Conservation (phyloP, 2,329 filamentous ascomycete species). For the Monilinia aucupariae region DNA sequence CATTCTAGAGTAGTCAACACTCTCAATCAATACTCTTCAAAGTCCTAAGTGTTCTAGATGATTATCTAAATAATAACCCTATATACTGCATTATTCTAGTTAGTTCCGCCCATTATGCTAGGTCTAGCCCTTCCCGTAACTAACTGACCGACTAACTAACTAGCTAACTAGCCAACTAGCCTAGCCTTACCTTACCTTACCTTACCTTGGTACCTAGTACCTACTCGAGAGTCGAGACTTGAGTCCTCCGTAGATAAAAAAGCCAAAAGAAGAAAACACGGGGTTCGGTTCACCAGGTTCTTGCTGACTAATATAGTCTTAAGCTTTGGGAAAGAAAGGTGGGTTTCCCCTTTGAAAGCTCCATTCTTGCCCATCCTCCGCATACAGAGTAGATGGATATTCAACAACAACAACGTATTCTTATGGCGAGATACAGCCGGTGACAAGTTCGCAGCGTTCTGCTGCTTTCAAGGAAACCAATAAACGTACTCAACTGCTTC, state of each 20-base stretch:
- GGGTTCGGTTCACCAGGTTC: too few relatives aligned
- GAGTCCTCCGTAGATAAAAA: too few relatives aligned
- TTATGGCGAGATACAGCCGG: constrained; percentile 30
- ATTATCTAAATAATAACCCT: background rate
- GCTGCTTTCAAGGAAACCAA: constrained; percentile 24
- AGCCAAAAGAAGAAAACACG: background rate
- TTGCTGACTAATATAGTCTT: constrained; percentile 11
- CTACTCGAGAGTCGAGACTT: too few relatives aligned
- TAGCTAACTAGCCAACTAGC: too few relatives aligned
- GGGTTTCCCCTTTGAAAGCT: constrained; percentile 9
- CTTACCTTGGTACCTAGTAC: too few relatives aligned
- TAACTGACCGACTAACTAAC: too few relatives aligned
- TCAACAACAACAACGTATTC: constrained; percentile 17
- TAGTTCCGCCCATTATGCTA: background rate
- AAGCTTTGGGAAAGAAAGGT: background rate
- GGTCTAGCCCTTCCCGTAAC: constrained; percentile 2
- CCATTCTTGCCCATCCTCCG: constrained; percentile 13
- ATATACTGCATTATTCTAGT: background rate
- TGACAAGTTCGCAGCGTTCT: constrained; percentile 32
- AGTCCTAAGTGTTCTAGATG: too few relatives aligned
- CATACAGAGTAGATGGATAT: constrained; percentile 6
- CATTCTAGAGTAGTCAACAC: too few relatives aligned
- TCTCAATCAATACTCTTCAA: too few relatives aligned
- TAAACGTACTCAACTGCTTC: background rate
- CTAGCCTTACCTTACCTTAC: too few relatives aligned